Conservation (phyloP, 345 rosid genomes). For the Citrus hindsii region DNA sequence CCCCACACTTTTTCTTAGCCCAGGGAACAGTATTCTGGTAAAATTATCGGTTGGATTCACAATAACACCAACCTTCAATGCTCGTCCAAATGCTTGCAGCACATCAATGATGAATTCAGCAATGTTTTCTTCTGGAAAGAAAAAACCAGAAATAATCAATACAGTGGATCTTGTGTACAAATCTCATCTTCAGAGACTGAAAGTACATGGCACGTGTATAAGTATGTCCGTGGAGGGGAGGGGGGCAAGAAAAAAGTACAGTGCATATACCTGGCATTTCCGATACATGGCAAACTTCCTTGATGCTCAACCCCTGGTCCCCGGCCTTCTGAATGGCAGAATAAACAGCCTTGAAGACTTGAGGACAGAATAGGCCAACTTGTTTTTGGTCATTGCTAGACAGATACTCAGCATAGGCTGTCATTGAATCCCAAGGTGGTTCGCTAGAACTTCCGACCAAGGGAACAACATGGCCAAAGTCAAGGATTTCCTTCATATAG, state of each 20-base stretch:
- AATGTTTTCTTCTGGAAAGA: conserved; percentile 44
- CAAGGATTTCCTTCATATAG: conserved; percentile 33
- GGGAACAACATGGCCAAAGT: conserved; percentile 31
- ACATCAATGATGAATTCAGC: conserved; percentile 52
- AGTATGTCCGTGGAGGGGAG: neutral
- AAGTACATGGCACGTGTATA: neutral
- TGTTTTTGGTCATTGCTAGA: conserved; percentile 29
- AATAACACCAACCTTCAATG: conserved; percentile 63
- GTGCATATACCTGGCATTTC: conserved; percentile 39
- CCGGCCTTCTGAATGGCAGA: conserved; percentile 79
- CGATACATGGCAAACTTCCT: conserved; percentile 48
- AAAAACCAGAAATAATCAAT: conserved; percentile 25
- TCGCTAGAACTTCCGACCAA: conserved; percentile 33
- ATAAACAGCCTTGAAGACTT: conserved; percentile 50
- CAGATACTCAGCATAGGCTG: conserved; percentile 47
- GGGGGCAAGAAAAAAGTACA: neutral
- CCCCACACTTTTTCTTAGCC: neutral
- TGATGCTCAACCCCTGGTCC: conserved; percentile 82
- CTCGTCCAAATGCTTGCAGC: conserved; percentile 79
- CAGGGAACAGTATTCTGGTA: neutral
- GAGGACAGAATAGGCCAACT: conserved; percentile 35
- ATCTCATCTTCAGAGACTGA: neutral
- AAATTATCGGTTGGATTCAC: neutral
- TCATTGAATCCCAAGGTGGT: conserved; percentile 81
- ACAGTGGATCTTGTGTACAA: neutral